Evolutionary conservation across 345 rosid genomes (phyloP).

Genomic region (Melastoma malabathricum): DNA sequence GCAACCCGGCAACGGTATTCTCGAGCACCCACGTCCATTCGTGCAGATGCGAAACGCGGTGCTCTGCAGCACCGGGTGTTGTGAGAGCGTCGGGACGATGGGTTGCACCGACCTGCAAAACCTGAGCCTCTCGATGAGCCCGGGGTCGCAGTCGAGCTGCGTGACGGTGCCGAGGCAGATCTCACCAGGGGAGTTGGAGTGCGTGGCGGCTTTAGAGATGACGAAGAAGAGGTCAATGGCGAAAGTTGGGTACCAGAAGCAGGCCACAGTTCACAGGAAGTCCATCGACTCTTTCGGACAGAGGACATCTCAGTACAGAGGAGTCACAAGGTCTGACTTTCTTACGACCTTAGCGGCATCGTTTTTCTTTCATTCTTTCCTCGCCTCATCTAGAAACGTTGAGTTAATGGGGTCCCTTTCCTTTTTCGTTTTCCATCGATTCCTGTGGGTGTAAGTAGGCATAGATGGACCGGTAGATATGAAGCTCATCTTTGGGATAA

Average conservation of each 20-base stretch:
- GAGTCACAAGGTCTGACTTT: conserved; percentile 49
- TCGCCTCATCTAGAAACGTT: background rate
- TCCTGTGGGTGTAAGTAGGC: conserved; percentile 21
- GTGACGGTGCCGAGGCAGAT: conserved; percentile 18
- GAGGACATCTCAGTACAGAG: conserved; percentile 79
- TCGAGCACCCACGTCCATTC: background rate
- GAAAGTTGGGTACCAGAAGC: conserved; percentile 25
- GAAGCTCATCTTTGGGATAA: conserved; percentile 90
- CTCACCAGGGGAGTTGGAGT: conserved; percentile 17
- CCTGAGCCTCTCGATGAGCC: conserved; percentile 37
- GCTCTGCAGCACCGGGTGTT: conserved; percentile 1
- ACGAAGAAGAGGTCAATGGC: conserved; percentile 47
- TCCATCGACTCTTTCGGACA: conserved; percentile 81
- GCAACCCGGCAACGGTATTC: conserved; percentile 8
- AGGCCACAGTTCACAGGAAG: conserved; percentile 67
- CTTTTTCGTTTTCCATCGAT: background rate
- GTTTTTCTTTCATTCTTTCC: background rate
- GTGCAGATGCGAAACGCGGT: conserved; percentile 4
- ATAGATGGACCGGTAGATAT: conserved; percentile 82
- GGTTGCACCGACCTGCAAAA: conserved; percentile 28
- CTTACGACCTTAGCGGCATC: too few relatives aligned
- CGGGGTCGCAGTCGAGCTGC: conserved; percentile 41
- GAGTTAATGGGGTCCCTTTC: background rate
- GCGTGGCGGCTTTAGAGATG: conserved; percentile 21
- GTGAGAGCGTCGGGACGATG: conserved; percentile 8